A percentile compares a stretch with the other conserved stretches of the same genome.
Conservation (phyloP, 371 early-diverging fungal species). For the Funneliformis caledonium region DNA sequence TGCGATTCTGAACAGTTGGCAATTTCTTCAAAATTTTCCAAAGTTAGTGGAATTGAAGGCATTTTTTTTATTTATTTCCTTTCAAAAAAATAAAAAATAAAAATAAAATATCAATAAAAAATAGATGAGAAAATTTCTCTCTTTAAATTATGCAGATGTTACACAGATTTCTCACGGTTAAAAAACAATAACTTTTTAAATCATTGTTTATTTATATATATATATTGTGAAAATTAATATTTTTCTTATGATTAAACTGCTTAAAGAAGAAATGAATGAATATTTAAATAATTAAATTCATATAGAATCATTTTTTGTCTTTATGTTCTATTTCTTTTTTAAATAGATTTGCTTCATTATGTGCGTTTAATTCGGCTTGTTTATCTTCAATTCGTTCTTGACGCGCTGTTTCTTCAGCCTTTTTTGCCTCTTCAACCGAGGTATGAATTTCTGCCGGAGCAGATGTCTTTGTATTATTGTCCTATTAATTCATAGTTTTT, state of each 20-base stretch:
- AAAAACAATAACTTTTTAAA: too few relatives aligned
- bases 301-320: background rate
- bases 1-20: slow-evolving; percentile 4
- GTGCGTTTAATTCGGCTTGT: background rate
- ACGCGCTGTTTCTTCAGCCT: slow-evolving; percentile 19
- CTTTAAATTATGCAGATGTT: too few relatives aligned
- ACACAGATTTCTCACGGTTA: too few relatives aligned
- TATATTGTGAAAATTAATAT: background rate
- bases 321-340: slow-evolving; percentile 12
- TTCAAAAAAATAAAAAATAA: too few relatives aligned
- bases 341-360: slow-evolving; percentile 23
- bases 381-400: slow-evolving; percentile 7
- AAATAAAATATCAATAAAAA: too few relatives aligned
- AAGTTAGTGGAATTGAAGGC: background rate
- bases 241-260: background rate
- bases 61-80: background rate
- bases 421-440: slow-evolving; percentile 12
- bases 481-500: too few relatives aligned
- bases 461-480: too few relatives aligned
- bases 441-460: slow-evolving; percentile 29
- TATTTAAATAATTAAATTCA: background rate
- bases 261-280: too few relatives aligned
- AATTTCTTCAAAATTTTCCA: background rate
- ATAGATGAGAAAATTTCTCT: too few relatives aligned
- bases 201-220: too few relatives aligned